A percentile compares a stretch with the other conserved stretches of the same genome.
Conservation (phyloP, 805 yeast species). For the Jamesozyma hellenica region DNA sequence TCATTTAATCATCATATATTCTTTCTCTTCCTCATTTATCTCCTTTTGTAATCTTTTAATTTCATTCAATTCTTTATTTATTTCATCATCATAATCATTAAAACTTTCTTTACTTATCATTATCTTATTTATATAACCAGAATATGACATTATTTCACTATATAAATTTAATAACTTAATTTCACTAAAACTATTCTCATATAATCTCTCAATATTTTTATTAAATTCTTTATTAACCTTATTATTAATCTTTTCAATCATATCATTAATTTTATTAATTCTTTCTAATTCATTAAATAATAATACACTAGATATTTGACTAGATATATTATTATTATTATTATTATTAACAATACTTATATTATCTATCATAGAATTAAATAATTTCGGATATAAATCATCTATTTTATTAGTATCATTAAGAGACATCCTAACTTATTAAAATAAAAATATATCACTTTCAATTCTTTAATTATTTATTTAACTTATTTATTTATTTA, state of each 20-base stretch:
- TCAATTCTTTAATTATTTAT: too few species aligned
- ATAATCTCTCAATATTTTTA: slow-evolving; percentile 25
- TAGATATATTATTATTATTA: too few species aligned
- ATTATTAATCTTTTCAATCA: slow-evolving; percentile 19
- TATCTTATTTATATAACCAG: slow-evolving; percentile 42
- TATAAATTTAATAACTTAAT: slow-evolving; percentile 46
- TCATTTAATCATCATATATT: too few species aligned
- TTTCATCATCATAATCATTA: slow-evolving; percentile 18
- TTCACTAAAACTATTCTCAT: slow-evolving; percentile 38
- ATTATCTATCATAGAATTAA: slow-evolving; percentile 25
- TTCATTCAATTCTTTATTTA: slow-evolving; percentile 10
- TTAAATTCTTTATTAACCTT: slow-evolving; percentile 15
- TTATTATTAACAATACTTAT: slow-evolving; percentile 6
- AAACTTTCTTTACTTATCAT: slow-evolving; percentile 32
- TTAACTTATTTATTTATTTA: too few species aligned
- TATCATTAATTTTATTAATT: slow-evolving; percentile 23
- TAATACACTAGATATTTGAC: slow-evolving; percentile 4
- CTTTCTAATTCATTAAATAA: slow-evolving; percentile 23
- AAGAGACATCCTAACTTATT: too few species aligned
- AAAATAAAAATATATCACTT: too few species aligned
- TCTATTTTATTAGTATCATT: slow-evolving; percentile 19
- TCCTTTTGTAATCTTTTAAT: slow-evolving; percentile 14
- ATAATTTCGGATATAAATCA: slow-evolving; percentile 26
- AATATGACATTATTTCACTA: slow-evolving; percentile 53
- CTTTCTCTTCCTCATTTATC: slow-evolving; percentile 9